Evolutionary conservation across 768 basidiomycete species (phyloP).

Genomic region (Trametes maxima): DNA sequence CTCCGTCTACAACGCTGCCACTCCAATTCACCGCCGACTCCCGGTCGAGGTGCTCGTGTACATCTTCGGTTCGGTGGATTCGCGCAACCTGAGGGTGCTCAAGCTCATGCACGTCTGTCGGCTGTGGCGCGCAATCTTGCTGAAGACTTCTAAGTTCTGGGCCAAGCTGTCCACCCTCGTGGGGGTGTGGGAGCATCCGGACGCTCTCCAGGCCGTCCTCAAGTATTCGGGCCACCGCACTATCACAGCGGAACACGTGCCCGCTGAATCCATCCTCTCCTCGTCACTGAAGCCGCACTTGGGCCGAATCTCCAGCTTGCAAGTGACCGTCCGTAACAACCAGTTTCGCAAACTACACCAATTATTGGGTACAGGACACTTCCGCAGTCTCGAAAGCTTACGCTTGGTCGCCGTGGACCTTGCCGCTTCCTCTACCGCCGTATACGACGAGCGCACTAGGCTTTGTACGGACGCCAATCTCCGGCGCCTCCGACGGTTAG

Average conservation of each 20-base stretch:
- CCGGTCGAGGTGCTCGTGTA: conserved; percentile 10
- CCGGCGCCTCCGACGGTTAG: background rate
- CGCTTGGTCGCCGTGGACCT: too few species aligned
- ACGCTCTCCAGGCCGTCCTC: background rate
- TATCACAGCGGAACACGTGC: background rate
- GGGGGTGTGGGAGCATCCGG: background rate
- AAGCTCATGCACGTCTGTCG: conserved; percentile 1
- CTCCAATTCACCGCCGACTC: conserved; percentile 3
- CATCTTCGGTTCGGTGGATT: background rate
- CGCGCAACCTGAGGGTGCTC: background rate
- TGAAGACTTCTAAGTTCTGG: conserved; percentile 6
- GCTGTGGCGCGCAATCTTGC: background rate
- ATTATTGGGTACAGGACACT: too few species aligned
- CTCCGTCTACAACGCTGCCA: background rate
- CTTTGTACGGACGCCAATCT: background rate
- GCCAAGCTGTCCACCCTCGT: background rate
- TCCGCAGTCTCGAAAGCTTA: too few species aligned
- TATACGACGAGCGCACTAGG: background rate
- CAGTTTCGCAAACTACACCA: too few species aligned
- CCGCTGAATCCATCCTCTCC: too few species aligned
- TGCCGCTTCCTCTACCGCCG: background rate
- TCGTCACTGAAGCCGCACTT: too few species aligned
- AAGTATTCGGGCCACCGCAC: background rate
- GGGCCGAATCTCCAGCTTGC: too few species aligned
- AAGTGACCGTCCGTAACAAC: too few species aligned